Evolutionary conservation across 768 basidiomycete genomes (phyloP), one percentile per base, ranked within the genome.

Genomic region (Russula virescens): DNA sequence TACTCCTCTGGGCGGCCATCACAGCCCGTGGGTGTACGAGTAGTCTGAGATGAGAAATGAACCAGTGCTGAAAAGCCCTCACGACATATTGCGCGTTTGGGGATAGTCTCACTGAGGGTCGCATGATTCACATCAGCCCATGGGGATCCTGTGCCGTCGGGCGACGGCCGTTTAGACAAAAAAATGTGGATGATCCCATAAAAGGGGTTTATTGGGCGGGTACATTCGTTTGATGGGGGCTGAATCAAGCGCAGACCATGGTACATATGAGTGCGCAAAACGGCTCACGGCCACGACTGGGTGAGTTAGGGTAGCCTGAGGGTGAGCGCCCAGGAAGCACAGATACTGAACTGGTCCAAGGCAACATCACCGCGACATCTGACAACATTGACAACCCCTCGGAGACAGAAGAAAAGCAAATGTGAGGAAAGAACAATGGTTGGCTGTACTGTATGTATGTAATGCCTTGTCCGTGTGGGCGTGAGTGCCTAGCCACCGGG

Each of bases 151-250:
- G 43, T 52, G 51, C 59, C 18, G 31, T 31, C 19, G 19, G 28
- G 11, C 51, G 38, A 52, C 50, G 23, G 50, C 28, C 23, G 21
- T 28, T 38, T 38, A 9, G 38, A 38, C 38, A 38, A 14, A 38
- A 38, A 38, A 11, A 38, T 5, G 8, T 14, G 38, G 13, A 43
- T 19, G 42, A 43, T 38, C 38, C 55, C 45, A 26, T 14, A 42
- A 59, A 43, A 13, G 26, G 42, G 31, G 28, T 31, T 52, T 52
- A 59, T 59, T 59, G 58, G 50, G 58, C 58, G 50, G 54, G 42
- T 19, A 40, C 25, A 21, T 9, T 14, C 13, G 13, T 40, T 40
- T 48, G 47, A 48, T 48, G 25, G 38, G 38, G 38, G 38, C 38
- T 38, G 38, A 38, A 14, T 11, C 8, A 38, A 2, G 38, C 8